Conservation (phyloP, 768 basidiomycete species). For the Sarcodon aspratus region DNA sequence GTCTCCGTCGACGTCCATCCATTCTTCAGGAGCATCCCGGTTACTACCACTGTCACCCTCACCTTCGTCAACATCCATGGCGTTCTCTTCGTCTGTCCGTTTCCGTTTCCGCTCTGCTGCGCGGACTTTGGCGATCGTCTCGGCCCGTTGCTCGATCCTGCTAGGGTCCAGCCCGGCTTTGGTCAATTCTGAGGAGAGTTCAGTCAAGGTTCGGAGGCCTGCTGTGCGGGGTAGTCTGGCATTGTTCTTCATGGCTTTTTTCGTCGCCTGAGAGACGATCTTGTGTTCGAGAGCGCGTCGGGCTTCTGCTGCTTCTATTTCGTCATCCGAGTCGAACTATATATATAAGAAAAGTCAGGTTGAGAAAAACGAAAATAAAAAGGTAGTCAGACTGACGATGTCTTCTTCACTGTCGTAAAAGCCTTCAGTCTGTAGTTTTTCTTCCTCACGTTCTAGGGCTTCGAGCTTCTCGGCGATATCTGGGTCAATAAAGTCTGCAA, state of each 20-base stretch:
- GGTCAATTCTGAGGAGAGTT: conserved; percentile 75
- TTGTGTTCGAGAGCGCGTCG: conserved; percentile 49
- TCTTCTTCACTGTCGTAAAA: conserved; percentile 90
- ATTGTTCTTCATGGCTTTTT: conserved; percentile 83
- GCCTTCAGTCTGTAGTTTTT: conserved; percentile 85
- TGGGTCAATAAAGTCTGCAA: conserved; percentile 97
- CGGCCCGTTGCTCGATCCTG: conserved; percentile 81
- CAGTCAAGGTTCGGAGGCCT: conserved; percentile 51
- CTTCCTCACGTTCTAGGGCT: conserved; percentile 94
- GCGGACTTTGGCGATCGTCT: conserved; percentile 65
- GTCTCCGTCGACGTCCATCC: conserved; percentile 23
- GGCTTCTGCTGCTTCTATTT: conserved; percentile 62
- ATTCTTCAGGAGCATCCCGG: conserved; percentile 26
- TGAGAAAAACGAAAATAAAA: background rate
- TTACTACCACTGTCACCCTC: conserved; percentile 24
- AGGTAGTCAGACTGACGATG: conserved; percentile 38
- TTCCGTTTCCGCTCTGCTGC: conserved; percentile 62
- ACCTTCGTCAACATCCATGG: conserved; percentile 30
- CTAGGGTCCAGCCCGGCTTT: conserved; percentile 85
- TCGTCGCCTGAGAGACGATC: conserved; percentile 62
- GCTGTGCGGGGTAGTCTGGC: conserved; percentile 69
- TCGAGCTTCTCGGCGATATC: conserved; percentile 97
- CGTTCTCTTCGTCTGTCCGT: conserved; percentile 49
- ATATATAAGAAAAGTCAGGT: background rate
- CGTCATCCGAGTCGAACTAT: conserved; percentile 51